A percentile compares a stretch with the other conserved stretches of the same genome.
Conservation (phyloP, 192 early-diverging fungal genomes). For the Phycomyces nitens region DNA sequence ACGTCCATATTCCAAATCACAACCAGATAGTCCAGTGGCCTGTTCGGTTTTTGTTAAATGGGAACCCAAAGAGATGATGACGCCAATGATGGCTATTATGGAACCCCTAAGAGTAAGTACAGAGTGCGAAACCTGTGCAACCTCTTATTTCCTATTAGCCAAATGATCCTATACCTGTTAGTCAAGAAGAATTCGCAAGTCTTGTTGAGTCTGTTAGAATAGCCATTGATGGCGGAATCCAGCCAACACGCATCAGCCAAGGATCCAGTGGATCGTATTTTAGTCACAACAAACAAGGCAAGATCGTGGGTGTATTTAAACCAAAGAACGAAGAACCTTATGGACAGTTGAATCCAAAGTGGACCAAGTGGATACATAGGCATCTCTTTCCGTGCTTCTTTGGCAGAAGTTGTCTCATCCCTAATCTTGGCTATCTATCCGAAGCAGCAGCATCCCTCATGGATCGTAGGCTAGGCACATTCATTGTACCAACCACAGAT, state of each 20-base stretch:
- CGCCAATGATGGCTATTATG: constrained; percentile 1
- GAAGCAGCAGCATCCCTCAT: constrained; percentile 85
- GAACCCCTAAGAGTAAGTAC: constrained; percentile 6
- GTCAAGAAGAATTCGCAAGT: constrained; percentile 35
- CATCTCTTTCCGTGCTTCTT: constrained; percentile 88
- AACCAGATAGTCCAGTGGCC: constrained; percentile 15
- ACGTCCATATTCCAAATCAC: constrained; percentile 17
- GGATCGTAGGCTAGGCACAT: constrained; percentile 63
- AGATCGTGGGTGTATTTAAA: constrained; percentile 88
- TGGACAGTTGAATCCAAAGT: constrained; percentile 73
- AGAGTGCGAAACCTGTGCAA: not conserved
- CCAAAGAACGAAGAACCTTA: constrained; percentile 77
- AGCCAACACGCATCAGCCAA: constrained; percentile 54
- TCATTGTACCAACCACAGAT: constrained; percentile 83
- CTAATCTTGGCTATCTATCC: constrained; percentile 85
- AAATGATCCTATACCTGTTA: constrained; percentile 37
- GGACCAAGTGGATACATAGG: constrained; percentile 90
- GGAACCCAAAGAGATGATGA: constrained; percentile 6
- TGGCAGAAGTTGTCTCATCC: constrained; percentile 81
- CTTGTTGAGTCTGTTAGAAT: constrained; percentile 50
- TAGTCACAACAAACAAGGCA: constrained; percentile 67
- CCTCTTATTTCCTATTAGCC: not conserved
- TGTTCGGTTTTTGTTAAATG: constrained; percentile 25
- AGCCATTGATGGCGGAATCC: constrained; percentile 44
- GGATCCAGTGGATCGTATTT: constrained; percentile 94